Evolutionary conservation across 345 rosid genomes (phyloP), one percentile per base, ranked within the genome.

Genomic region (Limnanthes douglasii): DNA sequence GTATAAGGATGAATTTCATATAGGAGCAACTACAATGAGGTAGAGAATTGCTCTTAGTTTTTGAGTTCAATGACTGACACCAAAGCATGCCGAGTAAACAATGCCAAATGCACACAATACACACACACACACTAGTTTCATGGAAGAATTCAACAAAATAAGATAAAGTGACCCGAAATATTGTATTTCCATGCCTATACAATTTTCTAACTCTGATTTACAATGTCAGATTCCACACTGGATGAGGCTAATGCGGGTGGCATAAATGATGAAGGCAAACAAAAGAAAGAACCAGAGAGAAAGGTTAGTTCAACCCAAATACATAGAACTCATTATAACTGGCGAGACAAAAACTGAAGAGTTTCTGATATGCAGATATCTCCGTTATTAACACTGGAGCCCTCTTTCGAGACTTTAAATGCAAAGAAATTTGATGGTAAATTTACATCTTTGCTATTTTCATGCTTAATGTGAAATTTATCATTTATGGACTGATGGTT

Each of bases 371-470:
- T 72, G 78, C 83, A 83, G 97, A 33, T 73, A 32, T 88, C 93
- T 21, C 93, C 95, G 31, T 60, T 73, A 41, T 65, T 90, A 22
- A 79, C 95, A 22, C 60, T 83, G 46, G 95, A 88, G 47, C 51
- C 93, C 5, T 69, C 93, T 50, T 88, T 78, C 44, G 95, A 76
- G 53, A 57, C 77, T 41, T 90, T 88, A 48, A 88, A 88, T 39
- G 75, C 72, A 27, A 88, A 79, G 65, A 88, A 83, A 45, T 67
- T 88, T 33, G 95, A 88, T 43, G 95, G 95, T 88, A 57, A 62
- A 43, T 37, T 41, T 40, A 14, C 30, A 35, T 47, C 57, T 18
- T 20, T 37, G 34, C 35, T 38, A 16, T 24, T 31, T 37, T 11
- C 41, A 30, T 48, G 34, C 10, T 13, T 32, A 8, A 18, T 40